These are phyloP conservation scores for Mortierella sp. DNA, from an alignment of 371 early-diverging fungal genomes.

Conservation along the genomic window DNA sequence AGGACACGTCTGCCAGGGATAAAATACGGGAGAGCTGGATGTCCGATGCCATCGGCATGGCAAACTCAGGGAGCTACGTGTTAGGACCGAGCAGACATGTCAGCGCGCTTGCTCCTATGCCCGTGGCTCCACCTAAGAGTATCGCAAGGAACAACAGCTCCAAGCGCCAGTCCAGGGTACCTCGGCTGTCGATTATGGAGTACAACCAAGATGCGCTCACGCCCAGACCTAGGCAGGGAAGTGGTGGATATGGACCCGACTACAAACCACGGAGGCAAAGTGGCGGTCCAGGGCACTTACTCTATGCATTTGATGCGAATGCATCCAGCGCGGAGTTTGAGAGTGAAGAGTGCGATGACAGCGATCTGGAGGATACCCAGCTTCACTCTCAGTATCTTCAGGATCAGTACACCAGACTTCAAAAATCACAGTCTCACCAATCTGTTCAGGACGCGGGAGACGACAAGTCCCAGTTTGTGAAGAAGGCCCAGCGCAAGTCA, in stretches of 20 bases:
- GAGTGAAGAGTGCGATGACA: slow-evolving; percentile 50
- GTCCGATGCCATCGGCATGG: slow-evolving; percentile 33
- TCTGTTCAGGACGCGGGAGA: slow-evolving; percentile 3
- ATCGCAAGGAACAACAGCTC: slow-evolving; percentile 42
- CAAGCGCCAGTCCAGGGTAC: slow-evolving; percentile 32
- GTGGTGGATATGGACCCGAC: slow-evolving; percentile 37
- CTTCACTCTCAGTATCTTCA: slow-evolving; percentile 29
- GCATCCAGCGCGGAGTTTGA: slow-evolving; percentile 22
- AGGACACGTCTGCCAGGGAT: slow-evolving; percentile 47
- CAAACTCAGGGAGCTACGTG: slow-evolving; percentile 1
- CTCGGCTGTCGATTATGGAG: slow-evolving; percentile 22
- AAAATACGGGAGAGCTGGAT: slow-evolving; percentile 47
- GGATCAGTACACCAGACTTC: slow-evolving; percentile 38
- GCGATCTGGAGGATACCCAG: slow-evolving; percentile 30
- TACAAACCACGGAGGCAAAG: slow-evolving; percentile 48
- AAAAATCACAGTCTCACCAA: slow-evolving; percentile 29
- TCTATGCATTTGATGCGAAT: slow-evolving; percentile 20
- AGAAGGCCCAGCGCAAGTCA: slow-evolving; percentile 36
- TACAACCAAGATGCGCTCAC: slow-evolving; percentile 41
- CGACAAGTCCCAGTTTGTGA: slow-evolving; percentile 1
- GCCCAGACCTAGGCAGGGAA: slow-evolving; percentile 20
- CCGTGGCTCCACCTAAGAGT: slow-evolving; percentile 43
- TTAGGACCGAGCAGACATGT: slow-evolving; percentile 4
- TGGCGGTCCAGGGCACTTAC: slow-evolving; percentile 42
- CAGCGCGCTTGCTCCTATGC: slow-evolving; percentile 14